Percentiles rank a stretch among this genome's conserved stretches.
These are phyloP conservation scores for Pseudocercospora eumusae DNA, from an alignment of 2,329 filamentous ascomycete species.

Conservation along the genomic window DNA sequence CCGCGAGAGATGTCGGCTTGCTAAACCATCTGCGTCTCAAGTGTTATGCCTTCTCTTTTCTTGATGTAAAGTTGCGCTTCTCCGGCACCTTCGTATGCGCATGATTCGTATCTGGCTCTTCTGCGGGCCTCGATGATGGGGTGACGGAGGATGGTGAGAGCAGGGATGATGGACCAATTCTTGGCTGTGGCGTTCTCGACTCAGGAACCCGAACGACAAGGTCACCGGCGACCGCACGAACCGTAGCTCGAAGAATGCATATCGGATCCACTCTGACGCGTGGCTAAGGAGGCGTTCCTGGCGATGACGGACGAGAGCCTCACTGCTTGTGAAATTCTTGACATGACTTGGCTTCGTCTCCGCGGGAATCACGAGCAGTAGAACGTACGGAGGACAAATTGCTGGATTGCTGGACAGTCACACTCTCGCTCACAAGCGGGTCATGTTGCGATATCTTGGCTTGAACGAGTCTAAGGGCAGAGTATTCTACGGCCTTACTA, in stretches of 20 bases:
- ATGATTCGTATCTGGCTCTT: background rate
- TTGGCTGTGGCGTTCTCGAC: background rate
- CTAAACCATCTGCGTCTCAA: background rate
- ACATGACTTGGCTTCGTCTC: background rate
- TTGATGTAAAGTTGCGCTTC: background rate
- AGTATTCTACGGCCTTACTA: too few relatives aligned
- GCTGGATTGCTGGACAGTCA: background rate
- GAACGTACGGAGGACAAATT: background rate
- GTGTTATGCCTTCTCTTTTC: background rate
- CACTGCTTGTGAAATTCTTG: conserved; percentile 1
- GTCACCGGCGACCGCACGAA: too few relatives aligned
- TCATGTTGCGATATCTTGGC: background rate
- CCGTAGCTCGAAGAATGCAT: background rate
- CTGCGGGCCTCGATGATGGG: background rate
- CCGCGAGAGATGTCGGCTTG: background rate
- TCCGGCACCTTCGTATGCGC: background rate
- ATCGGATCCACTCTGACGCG: conserved; percentile 5
- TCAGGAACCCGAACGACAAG: background rate
- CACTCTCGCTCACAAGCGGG: background rate
- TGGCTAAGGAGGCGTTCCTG: conserved; percentile 10
- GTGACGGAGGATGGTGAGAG: background rate
- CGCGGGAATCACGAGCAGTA: background rate
- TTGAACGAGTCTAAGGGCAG: background rate
- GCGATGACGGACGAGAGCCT: conserved; percentile 12
- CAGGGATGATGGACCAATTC: background rate